Conservation (phyloP, 2,329 filamentous ascomycete species). For the Cercospora janseana region DNA sequence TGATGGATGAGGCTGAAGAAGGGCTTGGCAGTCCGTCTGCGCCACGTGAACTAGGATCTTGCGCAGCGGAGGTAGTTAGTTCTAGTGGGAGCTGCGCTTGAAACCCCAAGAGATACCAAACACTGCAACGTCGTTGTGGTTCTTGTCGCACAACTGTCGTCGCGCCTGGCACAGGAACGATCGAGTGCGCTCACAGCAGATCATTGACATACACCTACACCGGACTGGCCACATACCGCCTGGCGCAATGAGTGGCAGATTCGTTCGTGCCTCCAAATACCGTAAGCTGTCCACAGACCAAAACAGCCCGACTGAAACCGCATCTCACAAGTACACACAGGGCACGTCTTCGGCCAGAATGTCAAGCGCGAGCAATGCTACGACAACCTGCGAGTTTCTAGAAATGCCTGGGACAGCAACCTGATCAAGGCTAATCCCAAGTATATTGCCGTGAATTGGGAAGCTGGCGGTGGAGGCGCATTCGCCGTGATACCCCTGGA, state of each 20-base stretch:
- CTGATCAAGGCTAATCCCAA: constrained; percentile 96
- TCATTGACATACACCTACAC: neutral
- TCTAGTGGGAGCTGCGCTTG: neutral
- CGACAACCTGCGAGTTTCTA: constrained; percentile 94
- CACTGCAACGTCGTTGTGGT: neutral
- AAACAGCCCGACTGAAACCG: neutral
- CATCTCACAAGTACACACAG: constrained; percentile 49
- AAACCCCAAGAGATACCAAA: neutral
- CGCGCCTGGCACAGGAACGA: neutral
- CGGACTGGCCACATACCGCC: neutral
- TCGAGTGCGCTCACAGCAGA: neutral
- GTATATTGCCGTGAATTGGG: constrained; percentile 98
- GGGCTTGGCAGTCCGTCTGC: neutral
- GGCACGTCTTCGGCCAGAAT: constrained; percentile 95
- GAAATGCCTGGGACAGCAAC: constrained; percentile 99
- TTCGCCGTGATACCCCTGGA: constrained; percentile 92
- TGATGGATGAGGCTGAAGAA: neutral
- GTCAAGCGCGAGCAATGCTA: constrained; percentile 98
- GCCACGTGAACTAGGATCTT: constrained; percentile 3
- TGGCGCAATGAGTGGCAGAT: constrained; percentile 63
- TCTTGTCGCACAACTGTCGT: constrained; percentile 1
- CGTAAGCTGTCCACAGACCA: constrained; percentile 49
- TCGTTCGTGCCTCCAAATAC: constrained; percentile 72
- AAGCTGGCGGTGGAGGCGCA: constrained; percentile 89
- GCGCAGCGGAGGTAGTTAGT: no score